Percentiles rank a stretch among this genome's conserved stretches.
These are phyloP conservation scores for Coprinellus micaceus DNA, from an alignment of 768 basidiomycete genomes.

Conservation along the genomic window DNA sequence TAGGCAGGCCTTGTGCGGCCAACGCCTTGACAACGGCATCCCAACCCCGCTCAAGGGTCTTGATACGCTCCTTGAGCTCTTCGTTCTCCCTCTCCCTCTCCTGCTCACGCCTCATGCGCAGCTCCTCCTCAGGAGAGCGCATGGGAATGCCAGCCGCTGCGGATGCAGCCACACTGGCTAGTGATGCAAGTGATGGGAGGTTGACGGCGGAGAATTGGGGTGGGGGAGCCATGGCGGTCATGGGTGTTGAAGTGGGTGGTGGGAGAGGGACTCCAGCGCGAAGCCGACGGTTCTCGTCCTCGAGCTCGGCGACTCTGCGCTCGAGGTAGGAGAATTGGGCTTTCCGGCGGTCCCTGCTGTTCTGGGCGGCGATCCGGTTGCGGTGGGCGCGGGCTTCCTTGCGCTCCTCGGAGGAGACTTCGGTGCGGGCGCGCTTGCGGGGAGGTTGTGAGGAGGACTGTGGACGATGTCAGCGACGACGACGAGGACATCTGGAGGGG, in stretches of 20 bases:
- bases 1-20: conserved; percentile 61
- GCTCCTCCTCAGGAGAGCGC: conserved; percentile 28
- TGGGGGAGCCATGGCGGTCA: conserved; percentile 15
- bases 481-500: conserved; percentile 7
- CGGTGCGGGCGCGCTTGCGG: conserved; percentile 72
- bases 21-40: conserved; percentile 76
- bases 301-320: conserved; percentile 64
- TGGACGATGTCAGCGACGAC: conserved; percentile 12
- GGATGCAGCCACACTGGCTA: conserved; percentile 3
- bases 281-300: conserved; percentile 79
- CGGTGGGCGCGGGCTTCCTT: conserved; percentile 87
- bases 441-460: conserved; percentile 42
- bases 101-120: conserved; percentile 40
- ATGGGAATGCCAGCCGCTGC: conserved; percentile 13
- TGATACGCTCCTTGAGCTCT: conserved; percentile 72
- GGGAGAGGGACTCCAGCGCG: conserved; percentile 43
- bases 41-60: conserved; percentile 77
- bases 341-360: conserved; percentile 87
- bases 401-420: conserved; percentile 66
- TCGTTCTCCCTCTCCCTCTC: conserved; percentile 66
- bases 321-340: conserved; percentile 73
- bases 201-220: conserved; percentile 19
- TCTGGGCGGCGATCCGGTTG: conserved; percentile 91
- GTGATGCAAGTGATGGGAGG: conserved; percentile 1
- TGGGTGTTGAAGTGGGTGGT: conserved; percentile 10